Evolutionary conservation across 2,329 filamentous ascomycete genomes (phyloP), one percentile per base, ranked within the genome.

Genomic region (Fusarium neocosmosporiellum): DNA sequence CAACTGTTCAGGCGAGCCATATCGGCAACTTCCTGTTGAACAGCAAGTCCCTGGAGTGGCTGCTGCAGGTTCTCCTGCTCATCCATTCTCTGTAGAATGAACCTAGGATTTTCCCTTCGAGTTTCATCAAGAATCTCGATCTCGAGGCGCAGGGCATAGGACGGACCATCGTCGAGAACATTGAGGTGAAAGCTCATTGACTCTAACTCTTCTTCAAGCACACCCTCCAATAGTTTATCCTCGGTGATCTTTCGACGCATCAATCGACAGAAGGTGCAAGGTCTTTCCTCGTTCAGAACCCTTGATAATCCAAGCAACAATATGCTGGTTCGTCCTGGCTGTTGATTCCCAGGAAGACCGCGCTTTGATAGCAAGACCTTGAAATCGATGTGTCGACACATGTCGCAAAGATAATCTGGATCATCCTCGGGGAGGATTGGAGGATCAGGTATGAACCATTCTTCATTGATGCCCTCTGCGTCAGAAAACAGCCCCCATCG

Each of bases 321-420:
- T 8, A 70, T 70, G 10, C 57, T 68, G 2, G 68, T 41, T 7
- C 31, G 24, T 6, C 68, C 68, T 20, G 66, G 62, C 20, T 66
- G 36, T 7, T 70, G 62, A 34, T 70, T 70, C 0, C 68, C 62
- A 1, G 66, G 68, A 2, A 70, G 24, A 2, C 37, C 66, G 22
- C 68, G 57, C 13, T 59, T 41, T 0, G 68, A 70, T 0, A 70
- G 29, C 5, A 70, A 36, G 1, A 27, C 27, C 13, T 5, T 37
- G 22, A 70, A 70, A 20, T 70, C 57, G 13, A 70, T 70, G 16
- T 50, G 58, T 27, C 68, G 50, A 36, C 68, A 70, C 68, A 70
- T 70, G 14, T 43, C 50, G 53, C 68, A 70, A 2, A 70, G 37
- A 55, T 70, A 70, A 8, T 37, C 14, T 4, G 58, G 36, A 11